phyloP scores from a whole-genome alignment of 163 green algal genomes.

The Chlorella variabilis region DNA sequence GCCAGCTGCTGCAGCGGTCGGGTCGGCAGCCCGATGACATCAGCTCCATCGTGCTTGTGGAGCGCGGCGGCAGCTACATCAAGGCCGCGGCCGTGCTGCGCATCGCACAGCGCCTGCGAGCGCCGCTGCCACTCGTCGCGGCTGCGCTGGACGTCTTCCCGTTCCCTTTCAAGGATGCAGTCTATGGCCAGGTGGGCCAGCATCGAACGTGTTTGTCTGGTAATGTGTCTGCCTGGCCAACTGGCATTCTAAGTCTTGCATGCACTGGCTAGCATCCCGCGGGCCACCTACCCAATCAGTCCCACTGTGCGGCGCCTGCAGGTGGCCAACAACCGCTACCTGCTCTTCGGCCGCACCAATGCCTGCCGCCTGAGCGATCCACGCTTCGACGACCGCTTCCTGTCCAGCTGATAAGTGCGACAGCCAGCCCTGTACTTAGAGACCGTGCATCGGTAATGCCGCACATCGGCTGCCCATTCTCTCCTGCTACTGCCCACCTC shows the following conservation, averaged over 20 bases:
- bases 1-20: slow-evolving; percentile 68
- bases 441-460: too few relatives aligned
- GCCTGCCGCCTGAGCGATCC: slow-evolving; percentile 64
- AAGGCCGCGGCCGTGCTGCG: slow-evolving; percentile 82
- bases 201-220: too few relatives aligned
- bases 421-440: too few relatives aligned
- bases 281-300: too few relatives aligned
- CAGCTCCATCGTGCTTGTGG: slow-evolving; percentile 89
- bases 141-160: slow-evolving; percentile 56
- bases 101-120: slow-evolving; percentile 68
- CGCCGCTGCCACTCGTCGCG: slow-evolving; percentile 70
- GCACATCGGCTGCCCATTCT: too few relatives aligned
- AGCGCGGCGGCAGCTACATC: slow-evolving; percentile 59
- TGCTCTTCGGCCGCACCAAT: slow-evolving; percentile 71
- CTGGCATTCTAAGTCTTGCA: too few relatives aligned
- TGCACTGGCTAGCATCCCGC: too few relatives aligned
- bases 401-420: slow-evolving; percentile 41
- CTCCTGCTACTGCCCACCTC: too few relatives aligned
- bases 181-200: slow-evolving; percentile 74
- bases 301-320: too few relatives aligned
- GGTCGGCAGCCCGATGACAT: slow-evolving; percentile 85
- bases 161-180: slow-evolving; percentile 60
- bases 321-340: slow-evolving; percentile 82
- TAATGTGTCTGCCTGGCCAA: too few relatives aligned
- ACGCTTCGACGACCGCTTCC: slow-evolving; percentile 65